Conservation (phyloP, 2,329 filamentous ascomycete genomes). For the Graphium sp. region DNA sequence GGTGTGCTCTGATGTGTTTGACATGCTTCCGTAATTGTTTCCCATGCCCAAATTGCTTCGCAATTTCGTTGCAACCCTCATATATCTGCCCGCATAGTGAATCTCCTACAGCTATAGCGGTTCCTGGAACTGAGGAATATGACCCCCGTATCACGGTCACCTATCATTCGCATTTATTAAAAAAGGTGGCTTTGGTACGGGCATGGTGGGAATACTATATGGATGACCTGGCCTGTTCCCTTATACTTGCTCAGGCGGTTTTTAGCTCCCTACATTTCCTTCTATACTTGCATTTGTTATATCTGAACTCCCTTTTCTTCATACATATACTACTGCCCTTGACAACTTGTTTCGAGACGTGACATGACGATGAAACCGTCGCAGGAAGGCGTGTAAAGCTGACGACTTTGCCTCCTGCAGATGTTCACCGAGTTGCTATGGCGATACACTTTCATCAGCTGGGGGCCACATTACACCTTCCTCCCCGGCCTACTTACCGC, state of each 20-base stretch:
- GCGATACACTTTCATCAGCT: slow-evolving; percentile 3
- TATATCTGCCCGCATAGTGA: slow-evolving; percentile 69
- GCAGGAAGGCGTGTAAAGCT: no score
- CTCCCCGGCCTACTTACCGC: slow-evolving; percentile 57
- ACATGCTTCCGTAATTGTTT: slow-evolving; percentile 4
- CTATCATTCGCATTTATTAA: slow-evolving; percentile 57
- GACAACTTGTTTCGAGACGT: background rate
- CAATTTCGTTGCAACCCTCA: slow-evolving; percentile 25
- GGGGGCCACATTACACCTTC: slow-evolving; percentile 19
- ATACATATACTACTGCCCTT: slow-evolving; percentile 1
- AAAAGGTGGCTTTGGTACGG: slow-evolving; percentile 45
- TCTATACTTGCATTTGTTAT: slow-evolving; percentile 7
- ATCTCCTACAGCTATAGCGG: slow-evolving; percentile 56
- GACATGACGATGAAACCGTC: no score
- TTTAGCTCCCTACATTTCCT: slow-evolving; percentile 44
- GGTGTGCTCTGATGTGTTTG: slow-evolving; percentile 6
- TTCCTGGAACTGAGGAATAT: slow-evolving; percentile 77
- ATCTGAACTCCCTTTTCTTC: slow-evolving; percentile 6
- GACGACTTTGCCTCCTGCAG: no score
- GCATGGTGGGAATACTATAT: slow-evolving; percentile 62
- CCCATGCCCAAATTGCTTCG: slow-evolving; percentile 22
- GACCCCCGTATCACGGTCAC: slow-evolving; percentile 45
- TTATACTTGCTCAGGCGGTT: slow-evolving; percentile 40
- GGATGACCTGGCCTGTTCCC: slow-evolving; percentile 49
- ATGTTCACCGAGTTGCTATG: slow-evolving; percentile 4